Evolutionary conservation across 1,139 yeast species (phyloP), one percentile per base, ranked within the genome.

Genomic region (Arxiozyma slooffiae): DNA sequence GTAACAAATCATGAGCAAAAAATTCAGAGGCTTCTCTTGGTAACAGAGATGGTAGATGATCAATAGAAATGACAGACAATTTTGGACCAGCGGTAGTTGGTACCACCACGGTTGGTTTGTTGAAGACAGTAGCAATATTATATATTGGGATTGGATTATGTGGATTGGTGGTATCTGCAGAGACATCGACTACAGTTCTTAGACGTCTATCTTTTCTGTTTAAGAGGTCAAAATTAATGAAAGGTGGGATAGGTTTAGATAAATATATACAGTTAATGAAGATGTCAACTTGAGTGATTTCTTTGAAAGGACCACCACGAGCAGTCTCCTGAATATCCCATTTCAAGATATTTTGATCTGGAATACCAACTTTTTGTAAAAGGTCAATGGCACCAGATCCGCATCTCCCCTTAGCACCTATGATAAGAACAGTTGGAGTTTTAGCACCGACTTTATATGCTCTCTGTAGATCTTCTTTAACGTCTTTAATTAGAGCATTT

Each of bases 271-370:
- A 92, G 74, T 92, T 92, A 71, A 92, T 79, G 67, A 92, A 94
- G 60, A 92, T 82, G 67, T 92, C 97, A 37, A 89, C 80, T 47
- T 75, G 72, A 41, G 85, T 88, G 62, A 92, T 92, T 73, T 94
- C 97, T 69, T 79, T 71, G 78, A 92, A 92, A 57, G 98, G 98
- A 48, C 98, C 99, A 56, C 98, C 98, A 72, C 79, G 82, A 57
- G 94, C 83, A 51, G 99, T 92, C 76, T 92, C 98, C 55, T 85
- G 80, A 79, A 92, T 87, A 71, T 94, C 99, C 99, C 98, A 92
- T 75, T 87, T 86, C 63, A 78, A 69, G 54, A 92, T 80, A 69
- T 86, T 83, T 52, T 74, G 79, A 45, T 87, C 95, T 51, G 97
- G 96, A 53, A 92, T 73, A 54, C 99, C 99, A 51, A 78, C 83